Evolutionary conservation across 495 filamentous ascomycete genomes (phyloP), one percentile per base, ranked within the genome.

Genomic region (Lasiosphaeria ovina): DNA sequence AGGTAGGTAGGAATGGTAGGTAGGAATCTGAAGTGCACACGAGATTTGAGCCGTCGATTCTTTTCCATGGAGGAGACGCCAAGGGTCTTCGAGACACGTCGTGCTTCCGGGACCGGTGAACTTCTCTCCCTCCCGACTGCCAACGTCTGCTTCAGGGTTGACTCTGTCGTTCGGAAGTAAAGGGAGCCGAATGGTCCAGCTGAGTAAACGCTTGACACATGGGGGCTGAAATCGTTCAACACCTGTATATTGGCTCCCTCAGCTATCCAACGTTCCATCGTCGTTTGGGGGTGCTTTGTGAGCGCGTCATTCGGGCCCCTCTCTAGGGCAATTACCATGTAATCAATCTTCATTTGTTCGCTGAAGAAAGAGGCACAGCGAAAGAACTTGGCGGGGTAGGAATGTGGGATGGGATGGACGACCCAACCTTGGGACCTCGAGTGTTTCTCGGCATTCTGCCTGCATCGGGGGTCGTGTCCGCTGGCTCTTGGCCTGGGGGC

Each of bases 301-400:
- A 47, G 6, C 44, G 44, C 16, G 44, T 14, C 44, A 47, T 47
- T 14, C 44, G 44, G 12, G 44, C 44, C 44, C 16, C 38, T 42
- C 44, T 47, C 16, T 2, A 47, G 44, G 12, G 44, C 12, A 47
- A 24, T 24, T 24, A 24, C 24, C 8, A 47, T 11, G 5, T 47
- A 47, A 47, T 47, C 14, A 47, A 47, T 47, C 44, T 47, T 47
- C 44, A 47, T 47, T 47, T 47, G 7, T 8, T 42, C 38, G 38
- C 12, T 47, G 12, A n/a, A 47, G 12, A 47, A 42, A 42, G 12
- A n/a, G 16, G 16, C 12, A n/a, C 12, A 47, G 44, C 12, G 44
- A 11, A 47, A 5, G 12, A n/a, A 9, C 12, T 5, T n/a, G 44
- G 44, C 5, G 44, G 44, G 44, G 7, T 47, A n/a, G 44, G 7